phyloP scores from a whole-genome alignment of 257 asterid genomes.

The Solanum tarapatanum region DNA sequence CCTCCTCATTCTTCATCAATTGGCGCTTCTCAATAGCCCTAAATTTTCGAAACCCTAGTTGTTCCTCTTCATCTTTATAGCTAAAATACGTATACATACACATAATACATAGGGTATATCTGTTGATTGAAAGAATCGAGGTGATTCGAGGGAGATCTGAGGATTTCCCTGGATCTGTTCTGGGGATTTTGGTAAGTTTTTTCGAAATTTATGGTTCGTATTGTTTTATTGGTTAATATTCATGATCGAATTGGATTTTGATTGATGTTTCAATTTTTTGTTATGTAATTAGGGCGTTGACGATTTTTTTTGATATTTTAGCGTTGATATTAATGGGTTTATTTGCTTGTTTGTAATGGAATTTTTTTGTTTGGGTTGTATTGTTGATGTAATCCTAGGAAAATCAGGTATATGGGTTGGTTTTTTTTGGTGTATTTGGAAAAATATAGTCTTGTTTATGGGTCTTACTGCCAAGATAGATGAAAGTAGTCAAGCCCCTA shows the following conservation, averaged over 20 bases:
- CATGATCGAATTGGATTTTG: background rate
- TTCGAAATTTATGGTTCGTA: background rate
- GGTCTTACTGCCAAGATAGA: background rate
- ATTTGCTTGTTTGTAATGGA: background rate
- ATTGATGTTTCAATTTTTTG: background rate
- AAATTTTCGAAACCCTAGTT: background rate
- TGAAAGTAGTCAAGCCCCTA: background rate
- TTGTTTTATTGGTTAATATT: background rate
- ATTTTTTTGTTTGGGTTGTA: background rate
- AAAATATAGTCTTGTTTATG: background rate
- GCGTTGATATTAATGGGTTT: background rate
- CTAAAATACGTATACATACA: background rate
- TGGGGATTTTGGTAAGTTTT: background rate
- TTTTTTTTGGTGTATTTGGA: background rate
- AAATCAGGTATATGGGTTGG: background rate
- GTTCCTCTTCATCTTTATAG: background rate
- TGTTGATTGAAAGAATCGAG: background rate
- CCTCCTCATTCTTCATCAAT: background rate
- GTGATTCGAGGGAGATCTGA: background rate
- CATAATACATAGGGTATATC: background rate
- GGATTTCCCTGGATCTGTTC: constrained; percentile 1
- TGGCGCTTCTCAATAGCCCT: background rate
- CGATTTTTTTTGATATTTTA: background rate
- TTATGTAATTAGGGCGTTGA: background rate
- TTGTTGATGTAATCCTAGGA: background rate